Base-by-base conservation (phyloP, 164 flowering plant genomes). In the Vitis rupestris region DNA sequence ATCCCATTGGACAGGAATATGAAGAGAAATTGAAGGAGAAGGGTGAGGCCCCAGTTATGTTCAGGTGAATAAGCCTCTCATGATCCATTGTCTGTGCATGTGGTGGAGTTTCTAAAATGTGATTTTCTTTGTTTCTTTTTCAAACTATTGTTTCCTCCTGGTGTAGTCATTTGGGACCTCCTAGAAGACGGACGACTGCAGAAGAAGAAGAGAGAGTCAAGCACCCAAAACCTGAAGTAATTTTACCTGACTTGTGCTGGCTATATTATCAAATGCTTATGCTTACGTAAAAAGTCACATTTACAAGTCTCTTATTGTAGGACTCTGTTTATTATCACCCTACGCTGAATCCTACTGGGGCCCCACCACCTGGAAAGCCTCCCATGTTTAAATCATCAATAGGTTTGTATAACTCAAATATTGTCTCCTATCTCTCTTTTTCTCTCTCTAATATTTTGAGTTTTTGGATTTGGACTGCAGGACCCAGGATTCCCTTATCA, bases 351-450 rank as follows among this genome's bases (percentile, higher is more conserved):
- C 99, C 99, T 23, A 85, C 97, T 59, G 99, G 99, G 2, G 98
- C 99, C 23, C 99, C 99, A 10, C 99, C 99, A 57, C 99, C 99
- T 76, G 99, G 99, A 72, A 95, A 95, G 76, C 97, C 97, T 78
- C 99, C 98, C 9, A 91, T 95, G 99, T 95, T 80, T 68, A 90
- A 90, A 66, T 91, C 99, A 70, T 91, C 98, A 16, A 88, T 93
- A 83, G 99, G 99, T 94, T n/a, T 17, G 47, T 54, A 19, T n/a
- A 3, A 44, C 10, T 63, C 8, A 16, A 49, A 23, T 59, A 11
- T 49, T 58, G 50, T 8, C 30, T 16, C 51, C 31, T n/a, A 13
- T 11, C 61, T 63, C 30, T 54, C 59, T 60, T 50, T 9, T 58
- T 55, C 52, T 52, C 57, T 66, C 10, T 50, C 57, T 6, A 29